Conservation (phyloP, 2,329 filamentous ascomycete species). For the Curvularia spicifera region DNA sequence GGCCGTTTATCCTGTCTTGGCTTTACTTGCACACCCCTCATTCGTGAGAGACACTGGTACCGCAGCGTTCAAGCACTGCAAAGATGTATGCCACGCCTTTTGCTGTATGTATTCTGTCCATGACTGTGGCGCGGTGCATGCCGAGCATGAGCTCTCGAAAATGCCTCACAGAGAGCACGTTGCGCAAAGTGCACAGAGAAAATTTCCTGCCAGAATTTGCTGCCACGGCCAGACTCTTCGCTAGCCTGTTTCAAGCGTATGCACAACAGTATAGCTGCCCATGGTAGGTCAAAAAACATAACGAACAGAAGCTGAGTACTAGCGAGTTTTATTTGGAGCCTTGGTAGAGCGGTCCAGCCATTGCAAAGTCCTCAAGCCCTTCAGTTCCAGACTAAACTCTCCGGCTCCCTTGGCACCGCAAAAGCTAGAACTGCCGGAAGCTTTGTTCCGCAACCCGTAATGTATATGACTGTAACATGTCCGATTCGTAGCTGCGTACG, state of each 20-base stretch:
- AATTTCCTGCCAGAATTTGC: background rate
- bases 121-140: background rate
- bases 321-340: background rate
- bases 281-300: background rate
- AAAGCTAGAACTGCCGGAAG: background rate
- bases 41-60: slow-evolving; percentile 18
- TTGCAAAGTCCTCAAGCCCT: background rate
- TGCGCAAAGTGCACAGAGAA: slow-evolving; percentile 2
- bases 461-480: background rate
- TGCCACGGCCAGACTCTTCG: background rate
- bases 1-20: slow-evolving; percentile 13
- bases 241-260: background rate
- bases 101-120: background rate
- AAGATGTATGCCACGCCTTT: slow-evolving; percentile 13
- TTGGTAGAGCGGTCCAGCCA: background rate
- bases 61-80: slow-evolving; percentile 19
- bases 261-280: background rate
- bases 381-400: background rate
- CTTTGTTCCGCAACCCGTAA: background rate
- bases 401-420: background rate
- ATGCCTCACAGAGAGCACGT: background rate
- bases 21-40: slow-evolving; percentile 21
- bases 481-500: background rate
- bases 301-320: background rate
- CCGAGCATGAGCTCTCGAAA: background rate